Percentiles rank a stretch among this genome's conserved stretches.
These are phyloP conservation scores for Claviceps paspali DNA, from an alignment of 2,329 filamentous ascomycete species.

Conservation along the genomic window DNA sequence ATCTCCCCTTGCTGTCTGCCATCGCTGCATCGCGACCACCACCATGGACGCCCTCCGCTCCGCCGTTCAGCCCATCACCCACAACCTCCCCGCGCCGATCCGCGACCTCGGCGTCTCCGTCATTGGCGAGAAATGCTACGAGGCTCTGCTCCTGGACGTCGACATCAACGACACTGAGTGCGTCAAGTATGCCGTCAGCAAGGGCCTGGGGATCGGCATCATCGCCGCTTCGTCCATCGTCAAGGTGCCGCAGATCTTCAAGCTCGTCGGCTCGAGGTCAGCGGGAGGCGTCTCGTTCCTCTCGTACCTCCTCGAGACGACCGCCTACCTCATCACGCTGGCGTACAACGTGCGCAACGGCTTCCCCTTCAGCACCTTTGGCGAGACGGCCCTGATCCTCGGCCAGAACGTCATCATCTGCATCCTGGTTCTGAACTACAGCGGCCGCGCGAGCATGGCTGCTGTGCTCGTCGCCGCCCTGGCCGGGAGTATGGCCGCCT, in stretches of 20 bases:
- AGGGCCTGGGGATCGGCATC: slow-evolving; percentile 85
- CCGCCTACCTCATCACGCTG: slow-evolving; percentile 72
- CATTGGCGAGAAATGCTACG: slow-evolving; percentile 74
- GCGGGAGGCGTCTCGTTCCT: slow-evolving; percentile 77
- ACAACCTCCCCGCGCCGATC: slow-evolving; percentile 59
- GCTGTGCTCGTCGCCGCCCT: slow-evolving; percentile 67
- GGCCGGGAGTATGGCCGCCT: slow-evolving; percentile 49
- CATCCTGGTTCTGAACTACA: slow-evolving; percentile 73
- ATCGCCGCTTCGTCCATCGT: slow-evolving; percentile 80
- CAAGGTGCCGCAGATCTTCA: slow-evolving; percentile 93
- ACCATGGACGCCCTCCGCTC: slow-evolving; percentile 47
- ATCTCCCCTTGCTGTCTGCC: no score
- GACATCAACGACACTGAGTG: slow-evolving; percentile 64
- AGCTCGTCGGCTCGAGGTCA: slow-evolving; percentile 68
- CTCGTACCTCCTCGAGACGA: slow-evolving; percentile 83
- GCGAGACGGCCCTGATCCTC: slow-evolving; percentile 84
- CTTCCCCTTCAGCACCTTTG: slow-evolving; percentile 93
- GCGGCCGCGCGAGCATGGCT: slow-evolving; percentile 50
- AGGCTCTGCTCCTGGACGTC: slow-evolving; percentile 69
- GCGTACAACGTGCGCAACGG: slow-evolving; percentile 84
- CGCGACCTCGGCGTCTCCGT: slow-evolving; percentile 62
- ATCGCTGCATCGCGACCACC: no score
- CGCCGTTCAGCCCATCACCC: slow-evolving; percentile 52
- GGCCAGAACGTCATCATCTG: slow-evolving; percentile 86
- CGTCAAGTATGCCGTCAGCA: slow-evolving; percentile 79